phyloP scores from a whole-genome alignment of 164 flowering plant genomes.

The Cinnamomum micranthum region DNA sequence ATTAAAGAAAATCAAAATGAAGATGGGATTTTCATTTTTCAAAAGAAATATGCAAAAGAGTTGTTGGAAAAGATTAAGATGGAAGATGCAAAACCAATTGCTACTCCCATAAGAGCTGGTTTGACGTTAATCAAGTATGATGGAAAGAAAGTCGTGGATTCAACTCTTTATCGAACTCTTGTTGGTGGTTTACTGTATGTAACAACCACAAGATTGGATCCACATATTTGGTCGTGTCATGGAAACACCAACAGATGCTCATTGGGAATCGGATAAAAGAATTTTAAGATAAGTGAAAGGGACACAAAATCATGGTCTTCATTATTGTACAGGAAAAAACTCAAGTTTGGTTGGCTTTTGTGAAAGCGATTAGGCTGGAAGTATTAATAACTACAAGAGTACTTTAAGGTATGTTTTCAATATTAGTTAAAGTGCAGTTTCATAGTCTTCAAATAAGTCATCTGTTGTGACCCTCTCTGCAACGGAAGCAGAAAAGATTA shows the following conservation, averaged over 20 bases:
- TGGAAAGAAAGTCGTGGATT: no score
- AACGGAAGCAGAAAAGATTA: conserved; percentile 1
- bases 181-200: neutral
- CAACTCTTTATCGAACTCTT: neutral
- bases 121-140: neutral
- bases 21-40: no score
- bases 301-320: no score
- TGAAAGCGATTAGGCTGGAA: neutral
- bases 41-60: no score
- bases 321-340: neutral
- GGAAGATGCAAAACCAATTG: no score
- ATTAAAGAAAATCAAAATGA: no score
- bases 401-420: no score
- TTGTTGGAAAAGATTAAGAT: no score
- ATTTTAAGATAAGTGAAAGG: neutral
- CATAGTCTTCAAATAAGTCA: no score
- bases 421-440: no score
- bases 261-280: neutral
- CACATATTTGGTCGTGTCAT: neutral
- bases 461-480: no score
- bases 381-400: neutral
- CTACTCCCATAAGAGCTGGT: neutral
- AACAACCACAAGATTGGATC: neutral
- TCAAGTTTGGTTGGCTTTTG: neutral
- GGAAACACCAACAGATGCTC: neutral